Conservation (phyloP, 2,329 filamentous ascomycete genomes). For the Microdochium paspali region DNA sequence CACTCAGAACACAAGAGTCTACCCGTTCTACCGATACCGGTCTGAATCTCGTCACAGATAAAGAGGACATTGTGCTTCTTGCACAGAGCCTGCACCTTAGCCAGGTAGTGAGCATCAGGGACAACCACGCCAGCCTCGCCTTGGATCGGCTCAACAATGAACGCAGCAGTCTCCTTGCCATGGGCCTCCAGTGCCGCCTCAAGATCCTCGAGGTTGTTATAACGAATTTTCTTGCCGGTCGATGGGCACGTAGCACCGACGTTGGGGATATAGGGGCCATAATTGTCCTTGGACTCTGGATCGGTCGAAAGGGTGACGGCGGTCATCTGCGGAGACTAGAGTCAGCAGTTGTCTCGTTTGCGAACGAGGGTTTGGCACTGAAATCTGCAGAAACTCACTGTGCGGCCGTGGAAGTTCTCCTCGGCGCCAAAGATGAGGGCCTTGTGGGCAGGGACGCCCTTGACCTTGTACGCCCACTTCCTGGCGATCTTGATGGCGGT, state of each 20-base stretch:
- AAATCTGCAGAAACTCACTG: conserved; percentile 46
- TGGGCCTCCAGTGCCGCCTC: conserved; percentile 71
- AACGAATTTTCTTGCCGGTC: conserved; percentile 70
- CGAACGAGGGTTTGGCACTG: neutral
- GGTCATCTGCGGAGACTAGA: conserved; percentile 53
- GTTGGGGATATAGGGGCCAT: conserved; percentile 88
- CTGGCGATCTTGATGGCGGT: conserved; percentile 92
- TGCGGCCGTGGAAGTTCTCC: conserved; percentile 95
- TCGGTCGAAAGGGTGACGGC: conserved; percentile 94
- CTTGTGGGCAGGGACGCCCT: conserved; percentile 76
- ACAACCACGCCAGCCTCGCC: conserved; percentile 96
- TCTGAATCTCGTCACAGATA: conserved; percentile 98
- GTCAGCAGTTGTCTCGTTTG: neutral
- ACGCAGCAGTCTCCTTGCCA: conserved; percentile 78
- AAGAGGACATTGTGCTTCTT: conserved; percentile 91
- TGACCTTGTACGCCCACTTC: conserved; percentile 97
- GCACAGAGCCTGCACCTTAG: conserved; percentile 73
- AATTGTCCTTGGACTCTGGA: conserved; percentile 91
- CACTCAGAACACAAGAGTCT: conserved; percentile 91
- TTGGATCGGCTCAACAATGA: conserved; percentile 94
- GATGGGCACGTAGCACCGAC: conserved; percentile 70
- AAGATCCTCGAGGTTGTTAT: conserved; percentile 76
- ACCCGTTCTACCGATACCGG: conserved; percentile 89
- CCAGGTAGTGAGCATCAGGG: conserved; percentile 80
- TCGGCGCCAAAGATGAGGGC: conserved; percentile 75